Percentiles rank a stretch among this genome's conserved stretches.
Conservation (phyloP, 1,284 basidiomycete species). For the Ceratorhiza oryzae-sativae region DNA sequence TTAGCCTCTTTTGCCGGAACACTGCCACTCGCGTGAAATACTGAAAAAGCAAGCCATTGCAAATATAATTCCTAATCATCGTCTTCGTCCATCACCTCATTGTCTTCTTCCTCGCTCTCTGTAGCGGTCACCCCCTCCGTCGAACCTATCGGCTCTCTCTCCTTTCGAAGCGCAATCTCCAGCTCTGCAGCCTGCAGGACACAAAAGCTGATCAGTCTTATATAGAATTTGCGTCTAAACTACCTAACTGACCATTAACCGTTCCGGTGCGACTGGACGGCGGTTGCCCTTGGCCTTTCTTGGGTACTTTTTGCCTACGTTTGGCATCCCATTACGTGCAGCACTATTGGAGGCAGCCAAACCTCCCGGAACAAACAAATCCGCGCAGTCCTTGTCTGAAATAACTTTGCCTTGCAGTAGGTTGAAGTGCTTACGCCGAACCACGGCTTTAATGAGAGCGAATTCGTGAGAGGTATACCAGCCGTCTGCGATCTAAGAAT, state of each 20-base stretch:
- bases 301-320: conserved; percentile 18
- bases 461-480: conserved; percentile 82
- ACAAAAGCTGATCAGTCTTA: neutral
- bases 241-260: conserved; percentile 9
- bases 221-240: neutral
- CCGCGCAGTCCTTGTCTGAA: conserved; percentile 73
- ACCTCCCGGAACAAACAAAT: conserved; percentile 57
- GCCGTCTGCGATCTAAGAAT: conserved; percentile 73
- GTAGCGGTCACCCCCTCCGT: neutral
- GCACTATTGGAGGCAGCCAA: neutral
- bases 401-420: conserved; percentile 76
- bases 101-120: conserved; percentile 7
- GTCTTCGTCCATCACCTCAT: conserved; percentile 74
- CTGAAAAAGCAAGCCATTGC: neutral
- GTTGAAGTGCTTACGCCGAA: conserved; percentile 87
- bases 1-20: conserved; percentile 7
- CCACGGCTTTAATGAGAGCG: conserved; percentile 81
- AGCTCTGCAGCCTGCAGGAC: conserved; percentile 22
- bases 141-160: neutral
- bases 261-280: conserved; percentile 22
- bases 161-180: conserved; percentile 33
- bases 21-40: neutral
- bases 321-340: neutral
- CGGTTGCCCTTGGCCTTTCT: conserved; percentile 30
- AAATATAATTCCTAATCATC: conserved; percentile 62